Percentiles rank a stretch among this genome's conserved stretches.
phyloP scores from a whole-genome alignment of 23 red algal species.

The Chondrus crispus region DNA sequence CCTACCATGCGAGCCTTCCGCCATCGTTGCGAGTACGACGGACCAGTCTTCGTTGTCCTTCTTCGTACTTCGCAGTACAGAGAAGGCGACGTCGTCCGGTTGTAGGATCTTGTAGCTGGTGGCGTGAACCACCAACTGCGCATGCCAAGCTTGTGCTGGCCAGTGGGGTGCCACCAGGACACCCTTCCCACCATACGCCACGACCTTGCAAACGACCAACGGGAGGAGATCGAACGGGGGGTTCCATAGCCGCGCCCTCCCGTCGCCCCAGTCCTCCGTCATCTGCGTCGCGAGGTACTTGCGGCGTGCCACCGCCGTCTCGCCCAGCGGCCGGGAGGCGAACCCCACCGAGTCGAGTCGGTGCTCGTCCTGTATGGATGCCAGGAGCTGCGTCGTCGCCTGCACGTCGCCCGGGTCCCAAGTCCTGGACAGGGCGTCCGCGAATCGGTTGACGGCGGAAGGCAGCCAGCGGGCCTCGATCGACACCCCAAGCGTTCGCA shows the following conservation, averaged over 20 bases:
- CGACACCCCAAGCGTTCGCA: neutral
- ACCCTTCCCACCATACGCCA: neutral
- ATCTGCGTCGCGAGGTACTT: neutral
- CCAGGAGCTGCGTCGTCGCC: neutral
- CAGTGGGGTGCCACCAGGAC: neutral
- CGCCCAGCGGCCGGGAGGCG: neutral
- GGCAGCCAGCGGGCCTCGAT: neutral
- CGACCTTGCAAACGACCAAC: neutral
- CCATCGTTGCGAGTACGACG: neutral
- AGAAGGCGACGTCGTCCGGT: neutral
- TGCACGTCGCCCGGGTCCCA: neutral
- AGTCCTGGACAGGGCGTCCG: neutral
- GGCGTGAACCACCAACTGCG: neutral
- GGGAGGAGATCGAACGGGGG: conserved; percentile 8
- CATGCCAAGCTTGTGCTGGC: neutral
- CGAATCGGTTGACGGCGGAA: neutral
- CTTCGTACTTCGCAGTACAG: neutral
- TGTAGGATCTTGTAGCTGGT: neutral
- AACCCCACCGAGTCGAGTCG: neutral
- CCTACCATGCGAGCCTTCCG: neutral
- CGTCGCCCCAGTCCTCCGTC: neutral
- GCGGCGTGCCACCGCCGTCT: neutral
- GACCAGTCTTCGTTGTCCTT: neutral
- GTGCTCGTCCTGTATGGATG: neutral
- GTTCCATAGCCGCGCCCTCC: neutral